phyloP scores from a whole-genome alignment of 2,329 filamentous ascomycete species.

The Cladophialophora chaetospira region DNA sequence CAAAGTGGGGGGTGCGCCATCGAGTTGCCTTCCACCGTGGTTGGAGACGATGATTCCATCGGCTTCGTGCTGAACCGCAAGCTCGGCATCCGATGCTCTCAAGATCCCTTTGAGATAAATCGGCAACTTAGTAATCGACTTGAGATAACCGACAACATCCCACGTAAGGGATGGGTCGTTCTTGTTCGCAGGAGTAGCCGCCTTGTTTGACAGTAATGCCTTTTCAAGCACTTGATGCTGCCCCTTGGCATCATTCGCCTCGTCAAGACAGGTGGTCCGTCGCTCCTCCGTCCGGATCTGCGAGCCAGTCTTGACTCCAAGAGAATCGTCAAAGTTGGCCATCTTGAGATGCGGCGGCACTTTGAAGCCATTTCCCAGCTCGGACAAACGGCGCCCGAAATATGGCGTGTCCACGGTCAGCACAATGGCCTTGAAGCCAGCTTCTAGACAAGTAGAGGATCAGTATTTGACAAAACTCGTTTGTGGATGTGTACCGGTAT shows the following conservation, averaged over 20 bases:
- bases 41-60: conserved; percentile 45
- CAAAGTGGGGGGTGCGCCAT: conserved; percentile 41
- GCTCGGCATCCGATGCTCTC: conserved; percentile 40
- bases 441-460: conserved; percentile 14
- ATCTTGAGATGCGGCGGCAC: conserved; percentile 26
- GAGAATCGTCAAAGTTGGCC: conserved; percentile 48
- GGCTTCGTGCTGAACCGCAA: conserved; percentile 40
- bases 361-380: conserved; percentile 30
- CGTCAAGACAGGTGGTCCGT: conserved; percentile 67
- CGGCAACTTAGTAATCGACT: conserved; percentile 51
- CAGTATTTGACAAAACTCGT: neutral
- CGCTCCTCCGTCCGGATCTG: conserved; percentile 4
- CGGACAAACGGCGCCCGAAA: conserved; percentile 44
- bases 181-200: conserved; percentile 95
- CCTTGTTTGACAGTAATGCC: conserved; percentile 77
- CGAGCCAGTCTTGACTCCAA: conserved; percentile 37
- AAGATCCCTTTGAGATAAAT: conserved; percentile 30
- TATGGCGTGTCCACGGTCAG: conserved; percentile 56
- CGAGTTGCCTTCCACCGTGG: conserved; percentile 43
- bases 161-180: conserved; percentile 72
- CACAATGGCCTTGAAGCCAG: conserved; percentile 54
- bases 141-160: conserved; percentile 31
- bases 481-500: too few species aligned
- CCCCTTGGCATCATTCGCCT: conserved; percentile 93
- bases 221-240: conserved; percentile 79